A percentile compares a stretch with the other conserved stretches of the same genome.
phyloP scores from a whole-genome alignment of 352 stramenopile species.

The Phytophthora pistaciae region DNA sequence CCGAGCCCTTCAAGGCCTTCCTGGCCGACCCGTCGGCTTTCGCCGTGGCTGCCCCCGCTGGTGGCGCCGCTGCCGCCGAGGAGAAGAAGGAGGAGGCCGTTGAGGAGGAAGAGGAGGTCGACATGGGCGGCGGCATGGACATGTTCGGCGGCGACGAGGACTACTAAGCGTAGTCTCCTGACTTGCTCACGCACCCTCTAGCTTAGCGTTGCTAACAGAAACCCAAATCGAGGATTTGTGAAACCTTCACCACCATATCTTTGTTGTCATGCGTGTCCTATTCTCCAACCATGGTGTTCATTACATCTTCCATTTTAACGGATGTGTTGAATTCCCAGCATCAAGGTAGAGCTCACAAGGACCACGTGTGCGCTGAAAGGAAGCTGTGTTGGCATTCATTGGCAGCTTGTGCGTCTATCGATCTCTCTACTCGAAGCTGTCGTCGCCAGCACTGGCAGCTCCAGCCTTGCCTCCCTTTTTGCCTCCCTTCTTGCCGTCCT shows the following conservation, averaged over 20 bases:
- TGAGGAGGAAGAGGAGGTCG: constrained; percentile 85
- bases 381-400: constrained; percentile 17
- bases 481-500: constrained; percentile 49
- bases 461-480: constrained; percentile 34
- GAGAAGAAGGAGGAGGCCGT: constrained; percentile 71
- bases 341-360: no score
- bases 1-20: constrained; percentile 97
- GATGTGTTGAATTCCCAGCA: no score
- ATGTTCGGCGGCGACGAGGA: constrained; percentile 83
- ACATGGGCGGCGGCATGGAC: constrained; percentile 90
- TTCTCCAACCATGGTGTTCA: no score
- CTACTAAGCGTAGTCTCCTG: constrained; percentile 59
- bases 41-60: constrained; percentile 88
- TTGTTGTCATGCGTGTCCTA: no score
- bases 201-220: constrained; percentile 34
- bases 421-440: constrained; percentile 1
- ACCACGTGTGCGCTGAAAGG: not conserved
- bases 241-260: constrained; percentile 4
- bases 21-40: constrained; percentile 96
- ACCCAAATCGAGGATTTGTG: constrained; percentile 30
- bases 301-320: no score
- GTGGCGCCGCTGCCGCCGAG: constrained; percentile 70
- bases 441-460: constrained; percentile 20
- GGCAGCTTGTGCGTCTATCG: not conserved
- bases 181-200: constrained; percentile 7